Conservation (phyloP, 2,329 filamentous ascomycete species). For the Ophiocordyceps polyrhachis-furcata region DNA sequence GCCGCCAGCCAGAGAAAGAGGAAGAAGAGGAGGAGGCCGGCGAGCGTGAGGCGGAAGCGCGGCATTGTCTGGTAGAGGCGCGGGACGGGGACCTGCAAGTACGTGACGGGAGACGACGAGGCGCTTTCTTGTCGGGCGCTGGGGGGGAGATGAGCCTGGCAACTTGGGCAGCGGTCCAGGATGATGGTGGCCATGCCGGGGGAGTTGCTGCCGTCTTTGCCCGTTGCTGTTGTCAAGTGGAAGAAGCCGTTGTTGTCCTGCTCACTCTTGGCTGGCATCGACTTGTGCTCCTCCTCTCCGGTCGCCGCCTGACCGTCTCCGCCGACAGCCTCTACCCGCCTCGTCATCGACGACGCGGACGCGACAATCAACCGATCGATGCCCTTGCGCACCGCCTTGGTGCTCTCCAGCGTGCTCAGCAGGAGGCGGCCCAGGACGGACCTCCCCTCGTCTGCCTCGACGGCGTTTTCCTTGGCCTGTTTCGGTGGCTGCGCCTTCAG, state of each 20-base stretch:
- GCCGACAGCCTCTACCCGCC: neutral
- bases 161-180: conserved; percentile 5
- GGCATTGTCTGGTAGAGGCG: conserved; percentile 25
- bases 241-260: neutral
- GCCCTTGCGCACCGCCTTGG: neutral
- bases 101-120: conserved; percentile 9
- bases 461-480: neutral
- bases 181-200: neutral
- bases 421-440: neutral
- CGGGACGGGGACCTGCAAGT: conserved; percentile 26
- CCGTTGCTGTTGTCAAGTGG: neutral
- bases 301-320: too few relatives aligned
- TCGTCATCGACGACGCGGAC: neutral
- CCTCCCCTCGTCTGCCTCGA: neutral
- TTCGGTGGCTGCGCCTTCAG: conserved; percentile 3
- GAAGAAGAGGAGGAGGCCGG: conserved; percentile 26
- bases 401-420: neutral
- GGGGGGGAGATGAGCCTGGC: conserved; percentile 2
- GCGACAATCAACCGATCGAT: neutral
- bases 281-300: neutral
- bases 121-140: too few relatives aligned
- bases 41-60: conserved; percentile 25
- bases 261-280: neutral
- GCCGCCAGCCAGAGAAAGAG: conserved; percentile 31
- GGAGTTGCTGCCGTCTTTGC: neutral